Evolutionary conservation across 257 asterid species (phyloP).

Genomic region (Primulina eburnea): DNA sequence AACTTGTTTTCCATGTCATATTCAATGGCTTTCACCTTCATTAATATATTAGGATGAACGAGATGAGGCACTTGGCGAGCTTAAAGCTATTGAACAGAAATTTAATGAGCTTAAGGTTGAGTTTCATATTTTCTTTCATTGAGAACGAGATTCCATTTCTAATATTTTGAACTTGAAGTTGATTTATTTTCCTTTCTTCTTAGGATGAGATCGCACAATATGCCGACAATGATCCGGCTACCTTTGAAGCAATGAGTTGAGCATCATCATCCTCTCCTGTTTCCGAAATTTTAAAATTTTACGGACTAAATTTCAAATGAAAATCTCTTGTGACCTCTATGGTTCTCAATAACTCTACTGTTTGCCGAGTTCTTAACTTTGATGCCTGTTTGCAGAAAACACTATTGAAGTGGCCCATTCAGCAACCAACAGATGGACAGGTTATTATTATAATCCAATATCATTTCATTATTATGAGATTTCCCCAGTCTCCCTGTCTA

Average conservation of each 20-base stretch:
- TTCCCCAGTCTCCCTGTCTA: background rate
- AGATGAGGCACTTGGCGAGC: slow-evolving; percentile 73
- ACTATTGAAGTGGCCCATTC: slow-evolving; percentile 76
- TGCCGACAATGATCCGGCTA: slow-evolving; percentile 90
- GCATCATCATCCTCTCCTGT: slow-evolving; percentile 25
- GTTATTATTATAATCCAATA: slow-evolving; percentile 33
- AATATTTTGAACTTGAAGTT: slow-evolving; percentile 23
- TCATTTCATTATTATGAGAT: slow-evolving; percentile 14
- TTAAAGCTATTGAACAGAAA: slow-evolving; percentile 67
- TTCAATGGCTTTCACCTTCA: slow-evolving; percentile 17
- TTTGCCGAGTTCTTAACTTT: slow-evolving; percentile 18
- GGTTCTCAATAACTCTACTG: slow-evolving; percentile 3
- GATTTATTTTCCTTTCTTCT: slow-evolving; percentile 21
- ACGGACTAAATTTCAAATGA: background rate
- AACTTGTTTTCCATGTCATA: slow-evolving; percentile 17
- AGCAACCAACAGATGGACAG: slow-evolving; percentile 99
- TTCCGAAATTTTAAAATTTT: slow-evolving; percentile 12
- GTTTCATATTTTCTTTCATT: slow-evolving; percentile 17
- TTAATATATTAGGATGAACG: slow-evolving; percentile 68
- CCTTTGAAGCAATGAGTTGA: slow-evolving; percentile 81
- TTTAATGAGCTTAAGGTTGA: slow-evolving; percentile 68
- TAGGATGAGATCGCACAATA: slow-evolving; percentile 74
- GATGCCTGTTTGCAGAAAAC: slow-evolving; percentile 48
- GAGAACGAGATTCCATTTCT: slow-evolving; percentile 17
- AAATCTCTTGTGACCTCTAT: background rate